A percentile compares a stretch with the other conserved stretches of the same genome.
Evolutionary conservation across 176 grass and related monocot genomes (phyloP).

Genomic region (Juncus inflexus): DNA sequence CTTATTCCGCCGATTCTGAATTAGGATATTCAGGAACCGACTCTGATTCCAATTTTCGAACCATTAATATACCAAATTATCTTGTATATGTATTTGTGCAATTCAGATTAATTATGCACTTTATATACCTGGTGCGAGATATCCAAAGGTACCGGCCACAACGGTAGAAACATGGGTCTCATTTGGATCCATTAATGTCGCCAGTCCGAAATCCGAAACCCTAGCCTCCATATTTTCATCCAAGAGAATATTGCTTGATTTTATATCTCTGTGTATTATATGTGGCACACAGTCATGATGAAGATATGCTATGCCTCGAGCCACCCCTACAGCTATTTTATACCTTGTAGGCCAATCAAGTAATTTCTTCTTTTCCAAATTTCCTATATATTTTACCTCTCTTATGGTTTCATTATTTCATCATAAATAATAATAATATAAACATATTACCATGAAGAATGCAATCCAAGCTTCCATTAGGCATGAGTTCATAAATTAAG

Average conservation of each 20-base stretch:
- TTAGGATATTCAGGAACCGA: too few relatives aligned
- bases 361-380: slow-evolving; percentile 30
- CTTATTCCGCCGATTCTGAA: too few relatives aligned
- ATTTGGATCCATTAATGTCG: slow-evolving; percentile 54
- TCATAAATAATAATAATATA: too few relatives aligned
- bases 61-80: neutral
- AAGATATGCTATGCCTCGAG: slow-evolving; percentile 57
- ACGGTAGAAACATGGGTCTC: slow-evolving; percentile 69
- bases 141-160: slow-evolving; percentile 69
- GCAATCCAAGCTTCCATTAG: slow-evolving; percentile 67
- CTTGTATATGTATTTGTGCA: neutral
- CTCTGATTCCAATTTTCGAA: slow-evolving; percentile 13
- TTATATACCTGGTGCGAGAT: slow-evolving; percentile 60
- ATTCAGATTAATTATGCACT: slow-evolving; percentile 8
- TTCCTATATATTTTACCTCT: slow-evolving; percentile 17
- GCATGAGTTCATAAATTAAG: slow-evolving; percentile 84
- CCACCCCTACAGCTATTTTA: slow-evolving; percentile 54
- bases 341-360: slow-evolving; percentile 42
- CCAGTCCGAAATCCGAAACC: slow-evolving; percentile 72
- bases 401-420: too few relatives aligned
- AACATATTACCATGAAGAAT: slow-evolving; percentile 35
- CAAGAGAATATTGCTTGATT: slow-evolving; percentile 83
- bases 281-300: slow-evolving; percentile 77
- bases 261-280: slow-evolving; percentile 82
- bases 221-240: slow-evolving; percentile 71